A percentile compares a stretch with the other conserved stretches of the same genome.
These are phyloP conservation scores for Gardenia jasminoides DNA, from an alignment of 257 asterid species.

Conservation along the genomic window DNA sequence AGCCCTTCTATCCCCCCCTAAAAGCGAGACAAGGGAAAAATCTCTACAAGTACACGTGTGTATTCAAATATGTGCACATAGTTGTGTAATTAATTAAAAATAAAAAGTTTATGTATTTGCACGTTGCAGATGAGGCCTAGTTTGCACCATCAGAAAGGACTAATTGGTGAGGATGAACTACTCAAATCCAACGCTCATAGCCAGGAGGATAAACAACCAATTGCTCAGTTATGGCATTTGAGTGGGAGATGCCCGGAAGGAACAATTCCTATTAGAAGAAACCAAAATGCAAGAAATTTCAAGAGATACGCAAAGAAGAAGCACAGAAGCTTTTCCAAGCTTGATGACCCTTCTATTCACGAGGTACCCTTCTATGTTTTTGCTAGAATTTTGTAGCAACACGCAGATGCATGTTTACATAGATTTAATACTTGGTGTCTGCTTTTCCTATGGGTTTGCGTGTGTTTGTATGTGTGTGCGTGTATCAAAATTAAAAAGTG, in stretches of 20 bases:
- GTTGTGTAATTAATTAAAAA: too few species aligned
- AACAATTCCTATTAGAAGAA: constrained; percentile 72
- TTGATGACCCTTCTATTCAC: constrained; percentile 36
- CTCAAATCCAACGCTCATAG: constrained; percentile 10
- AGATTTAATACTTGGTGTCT: too few species aligned
- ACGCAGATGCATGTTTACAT: not conserved
- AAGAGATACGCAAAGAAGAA: constrained; percentile 43
- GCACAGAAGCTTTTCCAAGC: constrained; percentile 33
- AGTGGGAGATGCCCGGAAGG: constrained; percentile 64
- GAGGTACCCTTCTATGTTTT: constrained; percentile 34
- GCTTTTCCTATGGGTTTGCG: not conserved
- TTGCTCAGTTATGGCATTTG: constrained; percentile 58
- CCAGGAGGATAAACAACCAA: constrained; percentile 24
- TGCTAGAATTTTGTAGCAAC: too few species aligned
- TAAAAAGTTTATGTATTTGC: not conserved
- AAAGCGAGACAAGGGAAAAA: too few species aligned
- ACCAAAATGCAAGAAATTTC: constrained; percentile 37
- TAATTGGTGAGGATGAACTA: constrained; percentile 30
- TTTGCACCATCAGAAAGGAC: constrained; percentile 52
- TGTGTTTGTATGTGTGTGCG: too few species aligned
- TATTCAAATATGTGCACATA: not conserved
- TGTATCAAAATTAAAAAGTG: too few species aligned
- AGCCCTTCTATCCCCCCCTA: too few species aligned
- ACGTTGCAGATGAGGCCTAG: constrained; percentile 59
- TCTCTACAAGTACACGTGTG: not conserved